Evolutionary conservation across 306 rosid genomes (phyloP).

Genomic region (Phaseolus lunatus): DNA sequence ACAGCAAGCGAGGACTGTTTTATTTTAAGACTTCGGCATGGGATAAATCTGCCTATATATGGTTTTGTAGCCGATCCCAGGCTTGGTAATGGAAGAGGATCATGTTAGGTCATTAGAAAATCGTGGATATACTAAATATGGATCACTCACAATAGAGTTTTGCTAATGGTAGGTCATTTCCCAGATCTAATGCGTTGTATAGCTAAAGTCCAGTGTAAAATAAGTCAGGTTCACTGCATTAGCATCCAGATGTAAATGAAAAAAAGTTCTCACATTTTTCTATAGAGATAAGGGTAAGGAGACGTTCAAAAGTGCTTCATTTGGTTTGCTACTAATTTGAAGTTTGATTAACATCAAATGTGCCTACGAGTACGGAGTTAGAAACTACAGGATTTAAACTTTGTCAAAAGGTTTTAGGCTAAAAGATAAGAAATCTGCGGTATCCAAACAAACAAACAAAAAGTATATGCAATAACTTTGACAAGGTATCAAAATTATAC

Average conservation of each 20-base stretch:
- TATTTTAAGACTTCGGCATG: background rate
- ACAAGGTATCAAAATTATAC: background rate
- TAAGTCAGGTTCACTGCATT: too few relatives aligned
- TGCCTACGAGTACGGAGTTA: background rate
- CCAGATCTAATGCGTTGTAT: background rate
- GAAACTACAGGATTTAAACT: background rate
- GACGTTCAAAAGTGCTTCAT: background rate
- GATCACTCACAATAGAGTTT: background rate
- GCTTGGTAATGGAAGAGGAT: background rate
- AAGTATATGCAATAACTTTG: background rate
- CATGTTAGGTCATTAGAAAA: too few relatives aligned
- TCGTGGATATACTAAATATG: too few relatives aligned
- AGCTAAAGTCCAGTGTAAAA: too few relatives aligned
- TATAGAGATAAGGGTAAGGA: background rate
- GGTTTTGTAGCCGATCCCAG: background rate
- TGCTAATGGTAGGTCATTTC: background rate
- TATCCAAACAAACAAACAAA: background rate
- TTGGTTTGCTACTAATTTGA: background rate
- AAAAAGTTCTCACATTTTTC: background rate
- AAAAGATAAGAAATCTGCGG: background rate
- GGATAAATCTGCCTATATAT: background rate
- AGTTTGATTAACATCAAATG: background rate
- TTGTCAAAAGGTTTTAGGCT: background rate
- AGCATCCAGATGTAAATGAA: too few relatives aligned
- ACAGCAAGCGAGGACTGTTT: background rate